A percentile compares a stretch with the other conserved stretches of the same genome.
phyloP scores from a whole-genome alignment of 129 eudicot species.

The Mikania micrantha region DNA sequence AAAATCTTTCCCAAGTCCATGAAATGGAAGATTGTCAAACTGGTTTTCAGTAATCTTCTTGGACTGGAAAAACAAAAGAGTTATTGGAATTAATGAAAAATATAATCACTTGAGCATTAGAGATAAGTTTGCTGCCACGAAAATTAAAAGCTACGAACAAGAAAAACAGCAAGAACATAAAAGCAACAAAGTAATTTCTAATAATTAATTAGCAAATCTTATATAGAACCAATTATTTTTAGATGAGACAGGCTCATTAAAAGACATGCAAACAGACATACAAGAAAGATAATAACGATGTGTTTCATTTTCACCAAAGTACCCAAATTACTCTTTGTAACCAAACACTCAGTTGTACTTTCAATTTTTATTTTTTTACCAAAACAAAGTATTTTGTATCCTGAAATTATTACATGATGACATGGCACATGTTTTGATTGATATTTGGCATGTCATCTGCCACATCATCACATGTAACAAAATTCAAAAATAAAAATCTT shows the following conservation, averaged over 20 bases:
- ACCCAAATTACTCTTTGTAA: background rate
- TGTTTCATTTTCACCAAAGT: background rate
- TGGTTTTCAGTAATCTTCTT: constrained; percentile 64
- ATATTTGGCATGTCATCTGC: background rate
- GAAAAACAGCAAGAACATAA: background rate
- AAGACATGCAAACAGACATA: background rate
- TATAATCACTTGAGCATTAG: constrained; percentile 11
- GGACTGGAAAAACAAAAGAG: constrained; percentile 44
- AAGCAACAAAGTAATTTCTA: constrained; percentile 6
- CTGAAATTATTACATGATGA: background rate
- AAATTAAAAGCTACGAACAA: background rate
- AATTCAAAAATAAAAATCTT: constrained; percentile 30
- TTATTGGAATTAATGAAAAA: constrained; percentile 26
- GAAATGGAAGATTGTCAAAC: constrained; percentile 81
- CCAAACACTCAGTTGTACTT: background rate
- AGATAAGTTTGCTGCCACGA: background rate
- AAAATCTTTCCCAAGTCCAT: constrained; percentile 81
- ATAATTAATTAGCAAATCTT: background rate
- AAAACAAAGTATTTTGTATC: background rate
- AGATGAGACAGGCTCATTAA: constrained; percentile 1
- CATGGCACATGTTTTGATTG: background rate
- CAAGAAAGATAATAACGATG: background rate
- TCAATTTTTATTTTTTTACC: background rate
- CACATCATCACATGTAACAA: background rate
- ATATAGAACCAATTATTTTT: background rate